Base-by-base conservation (phyloP, 1,284 basidiomycete species). In the Trichosporon sp. region DNA sequence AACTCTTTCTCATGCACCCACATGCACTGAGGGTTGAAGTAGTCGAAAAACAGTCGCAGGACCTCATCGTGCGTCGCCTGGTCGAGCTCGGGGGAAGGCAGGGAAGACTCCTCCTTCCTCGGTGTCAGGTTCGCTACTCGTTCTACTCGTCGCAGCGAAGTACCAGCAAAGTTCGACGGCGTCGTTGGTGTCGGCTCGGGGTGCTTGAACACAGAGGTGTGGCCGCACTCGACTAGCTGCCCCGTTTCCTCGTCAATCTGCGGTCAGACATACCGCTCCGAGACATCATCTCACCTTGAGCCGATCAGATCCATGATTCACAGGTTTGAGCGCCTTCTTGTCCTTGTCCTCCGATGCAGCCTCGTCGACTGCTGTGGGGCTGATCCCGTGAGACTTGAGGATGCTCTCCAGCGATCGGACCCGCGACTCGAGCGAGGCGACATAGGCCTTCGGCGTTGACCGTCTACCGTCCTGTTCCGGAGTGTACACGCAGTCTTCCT, bases 11-110 rank as follows among this genome's bases (percentile, higher is more conserved):
- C 71, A 44, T 70, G 66, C 19, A 68, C 65, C 71, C 69, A 70
- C 58, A 65, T 65, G 54, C 66, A 69, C 65, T 70, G 70, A 56
- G 65, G 65, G 58, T 71, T 69, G 56, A 70, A 71, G 63, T 70
- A 71, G 27, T 61, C 59, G 46, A 71, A 71, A 69, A 71, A 71
- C 11, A 70, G 59, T 1, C 63, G 58, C 23, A 71, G 59, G 2
- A 71, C 62, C 64, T 67, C 62, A 19, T 65, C 62, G 58, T 71
- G 70, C 14, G 64, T 59, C 21, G 49, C 60, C 23, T 57, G 40
- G 40, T 68, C 64, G 29, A 68, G 64, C 57, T 68, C 67, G 11
- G 67, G 67, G 8, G 59, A 59, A 37, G 57, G 59, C 3, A 68
- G 60, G 33, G 49, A 54, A n/a, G 49, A 54, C 49, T 54, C 49